Conservation (phyloP, 805 yeast species). For the Ogataea pignaliae region DNA sequence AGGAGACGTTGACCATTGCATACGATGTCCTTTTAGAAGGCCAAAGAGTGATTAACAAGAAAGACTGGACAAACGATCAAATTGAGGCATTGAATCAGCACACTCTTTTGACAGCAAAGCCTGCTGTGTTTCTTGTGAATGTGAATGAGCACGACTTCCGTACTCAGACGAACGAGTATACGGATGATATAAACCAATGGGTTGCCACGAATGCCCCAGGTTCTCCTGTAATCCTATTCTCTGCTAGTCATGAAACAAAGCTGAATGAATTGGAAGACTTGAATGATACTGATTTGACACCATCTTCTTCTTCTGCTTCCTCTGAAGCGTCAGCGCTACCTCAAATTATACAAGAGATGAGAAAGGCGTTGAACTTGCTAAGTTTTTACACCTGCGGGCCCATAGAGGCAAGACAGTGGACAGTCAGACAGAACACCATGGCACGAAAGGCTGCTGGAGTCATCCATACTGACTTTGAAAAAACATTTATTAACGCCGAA, state of each 20-base stretch:
- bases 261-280: constrained; percentile 11
- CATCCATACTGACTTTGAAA: constrained; percentile 91
- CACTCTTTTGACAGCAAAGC: constrained; percentile 90
- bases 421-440: constrained; percentile 82
- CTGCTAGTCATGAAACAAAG: constrained; percentile 30
- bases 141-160: constrained; percentile 84
- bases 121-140: constrained; percentile 88
- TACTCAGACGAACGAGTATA: constrained; percentile 84
- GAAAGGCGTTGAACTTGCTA: constrained; percentile 78
- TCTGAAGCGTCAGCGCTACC: constrained; percentile 83
- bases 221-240: constrained; percentile 33
- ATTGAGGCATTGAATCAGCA: constrained; percentile 85
- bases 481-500: constrained; percentile 91
- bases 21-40: constrained; percentile 77
- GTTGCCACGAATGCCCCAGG: constrained; percentile 84
- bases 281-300: no score
- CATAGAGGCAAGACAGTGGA: constrained; percentile 98
- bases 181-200: constrained; percentile 84
- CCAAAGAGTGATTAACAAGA: constrained; percentile 76
- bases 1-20: constrained; percentile 70
- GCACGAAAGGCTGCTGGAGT: constrained; percentile 99
- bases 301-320: no score
- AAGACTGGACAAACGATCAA: constrained; percentile 84
- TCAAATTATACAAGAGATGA: constrained; percentile 79
- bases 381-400: constrained; percentile 96